Percentiles rank a stretch among this genome's conserved stretches.
These are phyloP conservation scores for Phaeolepiota aurea DNA, from an alignment of 768 basidiomycete species.

Conservation along the genomic window DNA sequence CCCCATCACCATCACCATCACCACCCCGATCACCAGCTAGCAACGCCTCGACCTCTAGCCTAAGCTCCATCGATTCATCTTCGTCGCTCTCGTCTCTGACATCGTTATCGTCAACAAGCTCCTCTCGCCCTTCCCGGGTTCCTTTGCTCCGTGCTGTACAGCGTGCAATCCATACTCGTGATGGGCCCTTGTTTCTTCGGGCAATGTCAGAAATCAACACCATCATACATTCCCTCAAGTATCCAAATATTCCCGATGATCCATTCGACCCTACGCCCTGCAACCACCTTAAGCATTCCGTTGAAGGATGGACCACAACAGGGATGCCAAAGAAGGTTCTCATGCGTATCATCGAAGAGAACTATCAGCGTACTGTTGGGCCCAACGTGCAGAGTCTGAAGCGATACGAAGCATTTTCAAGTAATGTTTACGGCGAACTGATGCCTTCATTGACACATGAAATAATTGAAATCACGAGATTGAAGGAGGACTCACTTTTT, in stretches of 20 bases:
- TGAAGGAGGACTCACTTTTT: constrained; percentile 59
- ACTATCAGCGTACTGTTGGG: constrained; percentile 89
- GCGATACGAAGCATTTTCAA: constrained; percentile 77
- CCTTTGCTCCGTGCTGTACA: constrained; percentile 50
- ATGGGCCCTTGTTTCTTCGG: constrained; percentile 65
- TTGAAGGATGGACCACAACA: constrained; percentile 39
- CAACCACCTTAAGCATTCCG: constrained; percentile 40
- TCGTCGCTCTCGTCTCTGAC: constrained; percentile 22
- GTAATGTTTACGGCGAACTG: constrained; percentile 85
- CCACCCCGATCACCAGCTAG: constrained; percentile 21
- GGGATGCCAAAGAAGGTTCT: constrained; percentile 61
- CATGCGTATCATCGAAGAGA: constrained; percentile 78
- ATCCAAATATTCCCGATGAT: constrained; percentile 48
- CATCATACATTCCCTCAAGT: constrained; percentile 57
- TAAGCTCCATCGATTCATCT: constrained; percentile 13
- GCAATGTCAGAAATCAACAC: constrained; percentile 57
- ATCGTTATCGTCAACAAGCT: constrained; percentile 18
- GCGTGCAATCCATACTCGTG: constrained; percentile 57
- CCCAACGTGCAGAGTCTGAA: constrained; percentile 78
- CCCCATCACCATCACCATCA: constrained; percentile 30
- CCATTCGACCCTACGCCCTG: constrained; percentile 32
- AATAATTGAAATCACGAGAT: constrained; percentile 46
- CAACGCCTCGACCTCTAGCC: constrained; percentile 18
- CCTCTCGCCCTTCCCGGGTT: constrained; percentile 15
- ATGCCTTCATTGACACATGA: constrained; percentile 78